Base-by-base conservation (phyloP, 345 rosid genomes). In the Clarkia xantiana region DNA sequence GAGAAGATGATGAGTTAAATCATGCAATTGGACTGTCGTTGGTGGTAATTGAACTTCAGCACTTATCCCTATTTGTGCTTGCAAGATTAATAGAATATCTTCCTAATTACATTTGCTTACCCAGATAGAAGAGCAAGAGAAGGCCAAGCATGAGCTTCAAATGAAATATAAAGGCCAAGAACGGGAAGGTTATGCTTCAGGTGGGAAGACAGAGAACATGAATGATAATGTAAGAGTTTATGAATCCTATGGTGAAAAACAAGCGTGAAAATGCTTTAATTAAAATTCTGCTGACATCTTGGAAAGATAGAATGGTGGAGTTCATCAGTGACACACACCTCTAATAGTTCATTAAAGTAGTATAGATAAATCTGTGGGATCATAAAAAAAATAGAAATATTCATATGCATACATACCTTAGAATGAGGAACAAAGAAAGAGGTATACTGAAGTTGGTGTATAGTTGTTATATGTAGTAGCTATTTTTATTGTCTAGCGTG, bases 71-170 rank as follows among this genome's bases (percentile, higher is more conserved):
- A 46, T 34, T 40, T 65, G n/a, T 61, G 42, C 42, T 25, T n/a
- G 52, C 54, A 19, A 39, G 9, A 45, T 10, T 49, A 3, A 25
- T 54, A 25, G 49, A 44, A 47, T 57, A 43, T 22, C 50, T n/a
- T n/a, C n/a, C n/a, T 71, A 41, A 54, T 57, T 60, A 52, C 59
- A 47, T 43, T 51, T 43, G 54, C 51, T 49, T 55, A 45, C 40
- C 66, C 85, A 89, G 95, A 70, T 77, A 53, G 90, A 77, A 11
- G 82, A 89, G 63, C 66, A 66, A 52, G 97, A 82, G 59, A 56
- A 61, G 40, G 74, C 50, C 52, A 58, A 53, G 54, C 75, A 62
- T 10, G 76, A 55, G 53, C 80, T 47, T 50, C 62, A 50, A 51
- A 44, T 49, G 57, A 61, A 69, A 63, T 54, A 54, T 48, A 51